phyloP scores from a whole-genome alignment of 345 rosid genomes.

The Turnera subulata region DNA sequence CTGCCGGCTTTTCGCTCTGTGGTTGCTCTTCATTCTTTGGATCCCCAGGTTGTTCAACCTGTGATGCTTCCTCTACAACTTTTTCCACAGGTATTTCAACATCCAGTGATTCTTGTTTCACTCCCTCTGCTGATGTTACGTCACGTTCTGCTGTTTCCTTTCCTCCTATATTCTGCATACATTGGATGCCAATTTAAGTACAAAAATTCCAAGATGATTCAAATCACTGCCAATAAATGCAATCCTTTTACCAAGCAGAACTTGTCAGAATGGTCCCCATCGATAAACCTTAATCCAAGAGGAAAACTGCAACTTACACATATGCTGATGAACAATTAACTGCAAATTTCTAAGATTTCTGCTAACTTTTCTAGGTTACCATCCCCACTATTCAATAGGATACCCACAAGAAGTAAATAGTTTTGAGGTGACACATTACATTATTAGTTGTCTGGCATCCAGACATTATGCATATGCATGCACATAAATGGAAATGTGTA shows the following conservation, averaged over 20 bases:
- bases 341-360: no score
- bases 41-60: background rate
- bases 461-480: no score
- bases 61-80: background rate
- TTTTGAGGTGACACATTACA: no score
- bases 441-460: no score
- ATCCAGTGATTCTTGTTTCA: slow-evolving; percentile 4
- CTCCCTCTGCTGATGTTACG: slow-evolving; percentile 2
- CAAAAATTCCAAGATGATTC: background rate
- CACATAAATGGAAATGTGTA: no score
- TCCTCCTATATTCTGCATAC: slow-evolving; percentile 21
- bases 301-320: no score
- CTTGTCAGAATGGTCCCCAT: background rate
- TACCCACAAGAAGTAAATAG: no score
- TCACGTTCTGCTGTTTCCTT: slow-evolving; percentile 15
- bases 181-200: background rate
- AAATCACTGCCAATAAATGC: background rate
- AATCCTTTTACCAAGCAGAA: no score
- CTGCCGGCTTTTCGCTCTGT: background rate
- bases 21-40: background rate
- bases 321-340: no score
- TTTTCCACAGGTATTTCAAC: background rate
- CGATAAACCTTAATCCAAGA: no score
- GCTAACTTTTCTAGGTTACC: no score
- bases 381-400: no score